Conservation (phyloP, 2,329 filamentous ascomycete species). For the Calonectria fujianensis region DNA sequence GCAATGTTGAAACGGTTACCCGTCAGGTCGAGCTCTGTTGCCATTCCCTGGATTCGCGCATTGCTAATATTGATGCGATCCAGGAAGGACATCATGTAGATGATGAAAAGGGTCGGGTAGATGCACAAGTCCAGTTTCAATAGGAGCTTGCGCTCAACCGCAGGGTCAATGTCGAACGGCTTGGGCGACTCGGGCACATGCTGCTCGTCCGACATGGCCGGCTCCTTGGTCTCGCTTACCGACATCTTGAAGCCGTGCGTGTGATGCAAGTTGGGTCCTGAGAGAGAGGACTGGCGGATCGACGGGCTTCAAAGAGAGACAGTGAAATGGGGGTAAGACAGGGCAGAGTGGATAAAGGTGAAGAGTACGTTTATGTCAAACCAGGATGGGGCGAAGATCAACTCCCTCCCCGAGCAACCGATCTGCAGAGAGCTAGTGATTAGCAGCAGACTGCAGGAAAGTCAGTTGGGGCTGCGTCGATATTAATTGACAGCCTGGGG, state of each 20-base stretch:
- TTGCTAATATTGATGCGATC: slow-evolving; percentile 70
- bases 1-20: slow-evolving; percentile 67
- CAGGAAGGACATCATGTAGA: slow-evolving; percentile 65
- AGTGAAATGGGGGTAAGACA: slow-evolving; percentile 14
- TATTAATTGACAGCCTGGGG: slow-evolving; percentile 32
- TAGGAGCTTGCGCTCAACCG: slow-evolving; percentile 60
- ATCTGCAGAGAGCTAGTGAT: slow-evolving; percentile 25
- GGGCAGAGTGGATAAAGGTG: slow-evolving; percentile 13
- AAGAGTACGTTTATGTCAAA: slow-evolving; percentile 25
- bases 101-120: slow-evolving; percentile 63
- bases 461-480: slow-evolving; percentile 6
- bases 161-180: slow-evolving; percentile 54
- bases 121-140: slow-evolving; percentile 65
- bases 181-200: slow-evolving; percentile 41
- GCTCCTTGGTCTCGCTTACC: slow-evolving; percentile 43
- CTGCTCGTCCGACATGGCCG: slow-evolving; percentile 40
- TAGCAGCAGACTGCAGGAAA: slow-evolving; percentile 18
- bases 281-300: slow-evolving; percentile 20
- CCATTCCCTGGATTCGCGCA: slow-evolving; percentile 66
- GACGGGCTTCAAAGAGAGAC: slow-evolving; percentile 9
- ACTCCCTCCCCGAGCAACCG: slow-evolving; percentile 20
- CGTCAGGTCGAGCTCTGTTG: slow-evolving; percentile 63
- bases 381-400: slow-evolving; percentile 31
- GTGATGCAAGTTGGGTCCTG: neutral
- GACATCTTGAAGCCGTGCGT: slow-evolving; percentile 42